Evolutionary conservation across 306 rosid genomes (phyloP), one percentile per base, ranked within the genome.

Genomic region (Cyamopsis tetragonoloba): DNA sequence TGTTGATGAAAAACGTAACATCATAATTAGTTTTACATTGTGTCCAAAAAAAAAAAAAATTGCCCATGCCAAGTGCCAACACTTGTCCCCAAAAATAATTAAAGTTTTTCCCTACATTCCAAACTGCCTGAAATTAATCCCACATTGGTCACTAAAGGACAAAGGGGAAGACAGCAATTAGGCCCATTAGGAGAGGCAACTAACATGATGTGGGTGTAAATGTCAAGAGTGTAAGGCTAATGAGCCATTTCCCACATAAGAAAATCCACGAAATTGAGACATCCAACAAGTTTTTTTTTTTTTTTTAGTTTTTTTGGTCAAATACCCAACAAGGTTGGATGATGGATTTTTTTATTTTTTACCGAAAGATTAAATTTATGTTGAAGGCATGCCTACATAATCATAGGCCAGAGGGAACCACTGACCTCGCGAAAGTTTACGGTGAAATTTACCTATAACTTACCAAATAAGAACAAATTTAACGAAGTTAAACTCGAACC

Each of bases 101-200:
- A 17, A 41, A 69, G 14, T 39, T 44, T 58, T n/a, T n/a, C n/a
- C 47, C 19, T 27, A 39, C 46, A 63, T 15, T 30, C 24, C 8
- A 48, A 62, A 79, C 12, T 54, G 41, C 22, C 15, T 19, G 13
- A 68, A 57, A 73, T n/a, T n/a, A n/a, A n/a, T 54, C 64, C 49
- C 59, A 60, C 54, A 39, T 35, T 44, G 3, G 14, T 49, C 32
- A 10, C 31, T 37, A 74, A 1, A 56, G 71, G 80, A 48, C 80
- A 63, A 63, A 7, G 12, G 60, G 72, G 48, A 62, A 41, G 65
- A 62, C 72, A 51, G 7, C 49, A 66, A 32, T 68, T 27, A 32
- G 55, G 56, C 51, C 79, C 82, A 78, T 67, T 57, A 35, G 62
- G 6, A 42, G 67, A 51, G 57, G 66, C 64, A 63, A 74, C 69